Base-by-base conservation (phyloP, 2,329 filamentous ascomycete species). In the Alternaria sp. region DNA sequence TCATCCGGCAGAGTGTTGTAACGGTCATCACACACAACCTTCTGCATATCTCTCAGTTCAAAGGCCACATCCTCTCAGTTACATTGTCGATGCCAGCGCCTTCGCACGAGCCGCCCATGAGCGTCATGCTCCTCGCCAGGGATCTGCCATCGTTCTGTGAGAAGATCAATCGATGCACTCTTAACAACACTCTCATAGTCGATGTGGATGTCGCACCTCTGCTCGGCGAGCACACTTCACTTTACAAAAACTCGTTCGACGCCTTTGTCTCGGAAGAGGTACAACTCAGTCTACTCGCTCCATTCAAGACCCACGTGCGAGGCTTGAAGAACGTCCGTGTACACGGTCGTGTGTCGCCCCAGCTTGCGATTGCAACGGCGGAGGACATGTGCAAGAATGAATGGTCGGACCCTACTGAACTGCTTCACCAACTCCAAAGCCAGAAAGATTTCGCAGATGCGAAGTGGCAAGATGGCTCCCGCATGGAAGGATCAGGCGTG, bases 1-100 rank as follows among this genome's bases (percentile, higher is more conserved):
- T 40, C 36, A 0, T 40, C 0, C 36, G 0, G 15, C 0, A 11
- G 36, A 0, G 15, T 40, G 36, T 0, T 11, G 36, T 40, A 2
- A 1, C 36, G n/a, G 36, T 40, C 36, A 40, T 40, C 36, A 40
- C 36, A 0, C n/a, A 0, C 36, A 40, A 40, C 1, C n/a, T 17
- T 17, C n/a, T 40, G 36, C 36, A 40, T 40, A 40, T 17, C 15
- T 17, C 36, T 40, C 36, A 40, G 36, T 40, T 40, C 36, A 40
- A 40, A 2, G n/a, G 36, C 36, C 36, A 40, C 36, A 40, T 40
- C 0, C 36, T 40, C 0, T 10, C 36, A 40, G 36, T 40, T 0
- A 40, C 36, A 1, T 40, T 40, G 0, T 40, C 36, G 9, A 17
- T 1, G 36, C 0, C 36, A 40, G 0, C 36, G 36, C n/a, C 36